These are phyloP conservation scores for Thermomucor indicae-seudaticae DNA, from an alignment of 371 early-diverging fungal genomes.

Conservation along the genomic window DNA sequence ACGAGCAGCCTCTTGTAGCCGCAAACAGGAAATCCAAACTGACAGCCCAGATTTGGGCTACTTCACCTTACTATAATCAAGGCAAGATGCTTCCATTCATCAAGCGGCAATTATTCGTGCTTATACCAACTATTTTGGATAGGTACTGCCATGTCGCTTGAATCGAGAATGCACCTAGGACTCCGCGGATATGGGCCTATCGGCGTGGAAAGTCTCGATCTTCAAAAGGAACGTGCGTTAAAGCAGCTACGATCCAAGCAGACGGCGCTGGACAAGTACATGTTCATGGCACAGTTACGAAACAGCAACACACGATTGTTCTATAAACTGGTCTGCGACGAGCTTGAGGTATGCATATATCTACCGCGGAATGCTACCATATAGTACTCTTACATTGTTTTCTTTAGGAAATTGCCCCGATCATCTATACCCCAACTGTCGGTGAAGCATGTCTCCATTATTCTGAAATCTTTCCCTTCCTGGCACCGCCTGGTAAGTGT, in stretches of 20 bases:
- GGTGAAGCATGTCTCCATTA: slow-evolving; percentile 87
- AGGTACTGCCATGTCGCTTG: slow-evolving; percentile 12
- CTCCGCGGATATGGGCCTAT: slow-evolving; percentile 70
- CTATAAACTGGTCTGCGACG: slow-evolving; percentile 69
- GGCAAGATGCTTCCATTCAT: slow-evolving; percentile 3
- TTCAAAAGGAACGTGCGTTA: slow-evolving; percentile 71
- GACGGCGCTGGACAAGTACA: slow-evolving; percentile 72
- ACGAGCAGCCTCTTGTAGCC: not conserved
- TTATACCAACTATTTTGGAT: not conserved
- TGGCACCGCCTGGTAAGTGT: slow-evolving; percentile 64
- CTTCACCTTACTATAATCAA: slow-evolving; percentile 22
- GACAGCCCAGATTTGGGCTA: slow-evolving; percentile 4
- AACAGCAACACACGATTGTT: slow-evolving; percentile 77
- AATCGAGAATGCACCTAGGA: slow-evolving; percentile 21
- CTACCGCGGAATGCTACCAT: slow-evolving; percentile 1
- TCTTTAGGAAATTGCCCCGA: slow-evolving; percentile 64
- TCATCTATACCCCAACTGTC: slow-evolving; percentile 92
- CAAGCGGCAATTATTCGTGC: not conserved
- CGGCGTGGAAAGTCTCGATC: slow-evolving; percentile 63
- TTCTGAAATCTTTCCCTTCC: slow-evolving; percentile 83
- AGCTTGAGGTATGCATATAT: slow-evolving; percentile 57
- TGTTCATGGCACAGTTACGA: slow-evolving; percentile 77
- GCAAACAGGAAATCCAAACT: not conserved
- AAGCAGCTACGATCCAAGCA: slow-evolving; percentile 61
- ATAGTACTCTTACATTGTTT: slow-evolving; percentile 3